Base-by-base conservation (phyloP, 2,329 filamentous ascomycete genomes). In the Cladosporium halotolerans region DNA sequence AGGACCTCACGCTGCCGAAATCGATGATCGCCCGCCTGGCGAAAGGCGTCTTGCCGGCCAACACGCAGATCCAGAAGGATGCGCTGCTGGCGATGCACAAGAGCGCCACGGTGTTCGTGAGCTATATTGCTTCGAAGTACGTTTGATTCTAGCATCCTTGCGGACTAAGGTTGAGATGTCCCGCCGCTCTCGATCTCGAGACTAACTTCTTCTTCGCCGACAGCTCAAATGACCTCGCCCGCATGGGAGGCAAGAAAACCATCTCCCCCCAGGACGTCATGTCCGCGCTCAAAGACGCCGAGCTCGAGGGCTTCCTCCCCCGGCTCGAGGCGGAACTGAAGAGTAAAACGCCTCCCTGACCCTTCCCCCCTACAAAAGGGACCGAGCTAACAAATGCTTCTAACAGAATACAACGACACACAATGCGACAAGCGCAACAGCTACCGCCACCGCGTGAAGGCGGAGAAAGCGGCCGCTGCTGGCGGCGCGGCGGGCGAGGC, bases 61-160 rank as follows among this genome's bases (percentile, higher is more conserved):
- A 90, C 66, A 91, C 88, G 4, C 86, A 89, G 70, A 88, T 92
- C 45, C 87, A 92, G 68, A 88, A 84, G 64, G 89, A 90, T 72
- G 88, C 88, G 40, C 80, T 91, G 52, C 72, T 89, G 48, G 88
- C 88, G 9, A 79, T 93, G 73, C 86, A 82, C 60, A 91, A 91
- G 72, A 87, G 86, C 69, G 85, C 88, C 7, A 91, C 86, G 1
- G 84, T 93, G 0, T 93, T 93, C 65, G 85, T 93, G 62, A 92
- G 82, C 71, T 88, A 91, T 68, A 75, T 93, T 32, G 84, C 86
- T 42, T 79, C 82, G 57, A 80, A 84, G 88, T 92, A 78, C 52
- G 85, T 77, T 38, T 11, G 51, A 8, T 28, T 19, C 13, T 40
- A 40, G 13, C 5, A n/a, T 6, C 13, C 36, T 9, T 9, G 7